Base-by-base conservation (phyloP, 345 rosid species). In the Eutrema japonicum region DNA sequence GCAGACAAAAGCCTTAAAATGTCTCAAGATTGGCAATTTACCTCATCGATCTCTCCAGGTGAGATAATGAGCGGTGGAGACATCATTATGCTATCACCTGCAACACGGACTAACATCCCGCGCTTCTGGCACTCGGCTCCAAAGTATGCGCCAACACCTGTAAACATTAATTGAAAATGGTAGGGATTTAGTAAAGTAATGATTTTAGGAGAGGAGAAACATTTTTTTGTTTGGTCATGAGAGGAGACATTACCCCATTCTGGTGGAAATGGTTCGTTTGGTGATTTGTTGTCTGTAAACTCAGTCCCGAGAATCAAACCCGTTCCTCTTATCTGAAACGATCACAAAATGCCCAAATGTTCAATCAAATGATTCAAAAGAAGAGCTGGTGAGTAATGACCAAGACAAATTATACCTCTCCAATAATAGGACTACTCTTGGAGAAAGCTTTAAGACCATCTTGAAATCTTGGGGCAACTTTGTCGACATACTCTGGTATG, bases 241-340 rank as follows among this genome's bases (percentile, higher is more conserved):
- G 67, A 7, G 35, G 64, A 49, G 35, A 78, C 80, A 82, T 54
- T 87, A 60, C 99, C 99, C 99, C 99, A 95, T 84, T 90, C 99
- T 70, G 92, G 68, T 77, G 98, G 98, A 78, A 95, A 95, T 5
- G 86, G 96, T 64, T 87, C 88, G 62, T 86, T 85, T 0, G 97
- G 99, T 0, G 99, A 95, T 80, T 95, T 95, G 30, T 90, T 90
- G 87, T 89, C 88, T 0, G 74, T 8, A 73, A 92, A 95, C 81
- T 92, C 98, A n/a, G 96, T 95, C 18, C 87, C 96, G 18, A 86
- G 94, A 77, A 95, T 86, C 84, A 95, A 85, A 68, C 98, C 98
- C 2, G 91, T 87, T 68, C 98, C 99, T 41, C 98, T 81, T 46
- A 92, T 90, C 99, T 90, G 88, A 70, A 80, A 72, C 37, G 57